Evolutionary conservation across 768 basidiomycete species (phyloP), one percentile per base, ranked within the genome.

Genomic region (Myochromella boudieri): DNA sequence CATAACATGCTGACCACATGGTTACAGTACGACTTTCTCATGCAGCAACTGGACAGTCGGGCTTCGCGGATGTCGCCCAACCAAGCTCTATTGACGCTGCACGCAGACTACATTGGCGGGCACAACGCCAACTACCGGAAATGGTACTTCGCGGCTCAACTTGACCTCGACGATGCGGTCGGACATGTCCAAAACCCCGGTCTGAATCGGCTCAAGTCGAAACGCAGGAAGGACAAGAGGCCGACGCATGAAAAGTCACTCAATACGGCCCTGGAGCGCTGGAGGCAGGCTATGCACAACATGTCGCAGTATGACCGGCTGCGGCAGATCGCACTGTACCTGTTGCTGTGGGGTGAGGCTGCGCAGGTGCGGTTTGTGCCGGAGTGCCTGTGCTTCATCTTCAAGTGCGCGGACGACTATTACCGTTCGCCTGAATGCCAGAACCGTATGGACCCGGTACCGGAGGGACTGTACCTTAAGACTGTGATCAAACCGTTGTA

Each of bases 341-440:
- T 98, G 21, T 80, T 99, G 21, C 91, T 91, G 53, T 99, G 97
- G 97, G 97, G 95, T 45, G 97, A 99, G 68, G 95, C 92, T 0
- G 95, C 97, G 10, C 94, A 97, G 61, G 93, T 98, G 31, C 86
- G 97, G 11, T 98, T 97, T 67, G 79, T 91, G 11, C 95, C 97
- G 2, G 97, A 99, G 65, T 95, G 92, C 59, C 71, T 99, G 37
- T 97, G 94, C 70, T 99, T 97, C 78, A 97, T 99, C 69, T 99
- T 99, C 87, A 99, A 99, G 70, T 98, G 97, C 61, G 97, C 97
- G 11, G 97, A 99, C 63, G 97, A 99, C 70, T 99, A 97, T 67
- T 99, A 99, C 67, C 94, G 97, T 20, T 93, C 90, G 3, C 85
- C 95, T n/a, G 97, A 98, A 60, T 99, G 97, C 58, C 97, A 99